phyloP scores from a whole-genome alignment of 345 rosid genomes.

The Microcos paniculata region DNA sequence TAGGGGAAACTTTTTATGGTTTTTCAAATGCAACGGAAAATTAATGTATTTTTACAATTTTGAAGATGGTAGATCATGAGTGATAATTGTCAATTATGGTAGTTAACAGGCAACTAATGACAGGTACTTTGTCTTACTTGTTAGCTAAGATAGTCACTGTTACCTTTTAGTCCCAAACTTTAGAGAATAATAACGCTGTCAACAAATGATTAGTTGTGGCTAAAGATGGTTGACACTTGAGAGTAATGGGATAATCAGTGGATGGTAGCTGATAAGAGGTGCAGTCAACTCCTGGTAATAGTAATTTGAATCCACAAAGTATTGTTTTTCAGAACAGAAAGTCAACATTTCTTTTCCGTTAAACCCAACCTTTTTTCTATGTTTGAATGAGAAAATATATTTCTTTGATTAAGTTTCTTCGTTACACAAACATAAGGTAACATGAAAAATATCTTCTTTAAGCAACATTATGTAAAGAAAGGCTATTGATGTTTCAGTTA shows the following conservation, averaged over 20 bases:
- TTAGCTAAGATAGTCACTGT: neutral
- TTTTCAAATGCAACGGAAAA: neutral
- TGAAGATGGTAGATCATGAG: neutral
- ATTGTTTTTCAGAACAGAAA: neutral
- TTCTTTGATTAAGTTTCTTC: neutral
- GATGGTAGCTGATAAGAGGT: neutral
- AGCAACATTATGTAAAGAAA: neutral
- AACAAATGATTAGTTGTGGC: neutral
- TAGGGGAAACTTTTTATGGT: neutral
- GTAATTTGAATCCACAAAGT: neutral
- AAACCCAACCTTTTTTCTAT: neutral
- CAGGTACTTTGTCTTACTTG: neutral
- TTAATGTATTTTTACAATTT: neutral
- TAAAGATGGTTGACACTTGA: neutral
- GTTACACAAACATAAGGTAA: neutral
- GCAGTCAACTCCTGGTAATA: neutral
- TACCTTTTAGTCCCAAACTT: neutral
- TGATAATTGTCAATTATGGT: neutral
- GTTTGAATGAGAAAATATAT: neutral
- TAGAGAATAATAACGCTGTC: neutral
- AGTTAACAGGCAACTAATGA: neutral
- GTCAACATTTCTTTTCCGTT: neutral
- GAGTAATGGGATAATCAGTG: neutral
- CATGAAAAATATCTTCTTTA: neutral
- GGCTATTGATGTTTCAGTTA: neutral